These are phyloP conservation scores for Acidomyces sp. DNA, from an alignment of 495 filamentous ascomycete genomes.

Conservation along the genomic window DNA sequence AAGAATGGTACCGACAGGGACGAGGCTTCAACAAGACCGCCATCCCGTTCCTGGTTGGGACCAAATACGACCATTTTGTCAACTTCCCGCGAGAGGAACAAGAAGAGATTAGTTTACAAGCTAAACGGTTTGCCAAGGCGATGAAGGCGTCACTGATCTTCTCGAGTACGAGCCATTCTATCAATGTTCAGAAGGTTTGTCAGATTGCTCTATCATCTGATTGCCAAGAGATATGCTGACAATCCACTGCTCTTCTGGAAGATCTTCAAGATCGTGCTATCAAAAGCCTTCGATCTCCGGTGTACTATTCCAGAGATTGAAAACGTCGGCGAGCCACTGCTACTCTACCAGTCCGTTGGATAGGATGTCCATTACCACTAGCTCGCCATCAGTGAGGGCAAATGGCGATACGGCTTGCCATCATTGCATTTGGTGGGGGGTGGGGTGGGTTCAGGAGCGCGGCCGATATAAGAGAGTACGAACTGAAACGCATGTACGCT, in stretches of 20 bases:
- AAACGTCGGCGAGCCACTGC: constrained; percentile 87
- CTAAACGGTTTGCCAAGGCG: constrained; percentile 88
- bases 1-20: constrained; percentile 98
- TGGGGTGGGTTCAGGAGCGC: no score
- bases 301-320: constrained; percentile 99
- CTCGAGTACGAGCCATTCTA: constrained; percentile 95
- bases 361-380: no score
- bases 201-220: neutral
- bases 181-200: constrained; percentile 94
- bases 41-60: constrained; percentile 90
- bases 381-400: no score
- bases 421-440: no score
- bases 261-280: constrained; percentile 99
- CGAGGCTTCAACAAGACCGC: constrained; percentile 98
- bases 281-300: constrained; percentile 96
- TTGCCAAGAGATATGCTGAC: constrained; percentile 51
- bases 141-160: constrained; percentile 97
- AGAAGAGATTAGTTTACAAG: constrained; percentile 96
- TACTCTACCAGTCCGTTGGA: constrained; percentile 51
- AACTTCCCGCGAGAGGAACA: constrained; percentile 96
- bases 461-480: no score
- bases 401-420: no score
- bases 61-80: constrained; percentile 98
- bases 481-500: constrained; percentile 1
- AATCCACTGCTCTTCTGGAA: constrained; percentile 33